Evolutionary conservation across 2,329 filamentous ascomycete genomes (phyloP), one percentile per base, ranked within the genome.

Genomic region (Diplodia seriata): DNA sequence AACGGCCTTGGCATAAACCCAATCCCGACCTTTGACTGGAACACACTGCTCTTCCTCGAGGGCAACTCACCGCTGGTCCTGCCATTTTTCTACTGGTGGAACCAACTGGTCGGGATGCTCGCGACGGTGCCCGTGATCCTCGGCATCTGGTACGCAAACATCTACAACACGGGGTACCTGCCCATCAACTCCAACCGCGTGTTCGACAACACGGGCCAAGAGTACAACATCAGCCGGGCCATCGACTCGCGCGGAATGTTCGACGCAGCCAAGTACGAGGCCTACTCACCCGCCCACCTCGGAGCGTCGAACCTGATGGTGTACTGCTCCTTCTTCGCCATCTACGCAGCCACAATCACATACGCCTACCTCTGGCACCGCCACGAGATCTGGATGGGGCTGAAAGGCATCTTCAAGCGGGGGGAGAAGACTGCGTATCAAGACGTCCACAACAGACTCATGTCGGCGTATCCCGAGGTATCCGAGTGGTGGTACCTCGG

Each of bases 11-110:
- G 88, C 0, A 74, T 93, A 33, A 79, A 92, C 8, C 90, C 90
- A 1, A 86, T 93, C 40, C 63, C 63, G 1, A 92, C 90, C 0
- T 91, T 93, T 74, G 90, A 93, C 80, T 92, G 90, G 90, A 90
- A 89, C 8, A 71, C 20, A 7, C 73, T 76, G 11, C 64, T 70
- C 4, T 72, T 71, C 36, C 76, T 78, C 66, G 72, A 78, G 14
- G 57, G 57, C 14, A 71, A 74, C 61, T 76, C 77, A 1, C 69
- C 78, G 14, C 71, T 79, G 8, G 71, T 74, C 15, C 75, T 77
- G 6, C 71, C 70, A 12, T 74, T 76, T 59, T 67, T 75, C 12
- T 71, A 75, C 36, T 51, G 76, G 33, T 77, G 77, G 38, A 77
- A 74, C 0, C 70, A 77, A 2, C 72, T 78, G 51, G 74, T 78